A percentile compares a stretch with the other conserved stretches of the same genome.
Evolutionary conservation across 345 rosid species (phyloP).

Genomic region (Schrenkiella parvula): DNA sequence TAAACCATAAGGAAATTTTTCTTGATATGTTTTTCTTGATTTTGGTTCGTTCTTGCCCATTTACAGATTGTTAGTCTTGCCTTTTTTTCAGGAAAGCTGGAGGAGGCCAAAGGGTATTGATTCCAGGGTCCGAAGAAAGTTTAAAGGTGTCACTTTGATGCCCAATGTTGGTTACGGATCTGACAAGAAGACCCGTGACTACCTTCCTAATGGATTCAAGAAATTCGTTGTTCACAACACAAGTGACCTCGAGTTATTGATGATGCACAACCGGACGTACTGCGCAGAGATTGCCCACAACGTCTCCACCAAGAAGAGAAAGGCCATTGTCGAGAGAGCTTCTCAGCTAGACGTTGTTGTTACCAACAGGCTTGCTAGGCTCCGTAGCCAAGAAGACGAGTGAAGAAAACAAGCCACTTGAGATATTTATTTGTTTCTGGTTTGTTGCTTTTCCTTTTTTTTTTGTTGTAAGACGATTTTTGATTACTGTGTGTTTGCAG

Average conservation of each 20-base stretch:
- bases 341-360: constrained; percentile 77
- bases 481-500: neutral
- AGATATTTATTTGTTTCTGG: constrained; percentile 17
- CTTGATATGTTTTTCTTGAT: neutral
- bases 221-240: constrained; percentile 74
- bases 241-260: constrained; percentile 67
- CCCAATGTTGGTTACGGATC: constrained; percentile 83
- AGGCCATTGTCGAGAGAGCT: constrained; percentile 77
- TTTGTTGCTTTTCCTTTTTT: constrained; percentile 9
- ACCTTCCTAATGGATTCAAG: constrained; percentile 84
- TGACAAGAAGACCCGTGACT: constrained; percentile 77
- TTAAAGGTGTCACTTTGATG: constrained; percentile 75
- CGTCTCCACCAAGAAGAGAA: constrained; percentile 78
- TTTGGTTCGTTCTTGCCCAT: neutral
- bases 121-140: constrained; percentile 76
- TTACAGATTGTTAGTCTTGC: neutral
- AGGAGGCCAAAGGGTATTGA: constrained; percentile 90
- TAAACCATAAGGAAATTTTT: neutral
- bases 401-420: constrained; percentile 29
- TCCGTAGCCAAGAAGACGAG: constrained; percentile 82
- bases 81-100: constrained; percentile 51
- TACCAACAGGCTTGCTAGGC: constrained; percentile 67
- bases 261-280: constrained; percentile 95
- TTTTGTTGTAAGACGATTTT: constrained; percentile 17
- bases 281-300: constrained; percentile 88